These are phyloP conservation scores for Euphorbia lathyris DNA, from an alignment of 345 rosid genomes.

Conservation along the genomic window DNA sequence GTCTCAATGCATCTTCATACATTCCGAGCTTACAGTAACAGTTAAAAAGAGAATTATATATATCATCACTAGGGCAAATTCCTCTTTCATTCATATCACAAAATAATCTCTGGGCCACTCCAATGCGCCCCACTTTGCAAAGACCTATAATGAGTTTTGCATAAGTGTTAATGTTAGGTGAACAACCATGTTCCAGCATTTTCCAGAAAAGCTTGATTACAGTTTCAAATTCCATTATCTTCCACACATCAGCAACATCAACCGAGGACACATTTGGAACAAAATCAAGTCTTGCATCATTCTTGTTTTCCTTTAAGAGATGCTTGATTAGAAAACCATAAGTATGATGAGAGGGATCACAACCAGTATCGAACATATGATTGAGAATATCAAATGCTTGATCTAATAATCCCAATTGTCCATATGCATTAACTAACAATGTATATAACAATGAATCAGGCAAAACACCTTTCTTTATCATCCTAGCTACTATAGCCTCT, in stretches of 20 bases:
- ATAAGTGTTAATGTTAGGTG: conserved; percentile 57
- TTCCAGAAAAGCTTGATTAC: conserved; percentile 53
- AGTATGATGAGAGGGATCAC: conserved; percentile 72
- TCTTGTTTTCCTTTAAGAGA: conserved; percentile 34
- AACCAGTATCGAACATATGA: conserved; percentile 66
- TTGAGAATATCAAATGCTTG: conserved; percentile 72
- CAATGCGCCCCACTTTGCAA: conserved; percentile 50
- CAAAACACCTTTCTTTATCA: conserved; percentile 54
- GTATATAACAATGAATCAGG: conserved; percentile 71
- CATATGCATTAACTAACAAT: conserved; percentile 60
- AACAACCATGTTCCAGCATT: conserved; percentile 58
- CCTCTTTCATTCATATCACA: conserved; percentile 54
- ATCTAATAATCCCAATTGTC: conserved; percentile 47
- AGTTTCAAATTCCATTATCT: conserved; percentile 50
- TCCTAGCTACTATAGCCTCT: conserved; percentile 55
- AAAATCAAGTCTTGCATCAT: conserved; percentile 25
- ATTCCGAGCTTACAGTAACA: conserved; percentile 55
- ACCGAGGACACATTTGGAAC: conserved; percentile 28
- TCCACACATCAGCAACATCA: conserved; percentile 50
- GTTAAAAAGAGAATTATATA: conserved; percentile 51
- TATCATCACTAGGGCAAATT: conserved; percentile 50
- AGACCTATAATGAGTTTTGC: conserved; percentile 60
- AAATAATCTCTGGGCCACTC: conserved; percentile 47
- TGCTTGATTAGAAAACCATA: conserved; percentile 61
- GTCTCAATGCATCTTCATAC: conserved; percentile 47